Conservation (phyloP, 345 rosid genomes). For the Euphorbia pulcherrima region DNA sequence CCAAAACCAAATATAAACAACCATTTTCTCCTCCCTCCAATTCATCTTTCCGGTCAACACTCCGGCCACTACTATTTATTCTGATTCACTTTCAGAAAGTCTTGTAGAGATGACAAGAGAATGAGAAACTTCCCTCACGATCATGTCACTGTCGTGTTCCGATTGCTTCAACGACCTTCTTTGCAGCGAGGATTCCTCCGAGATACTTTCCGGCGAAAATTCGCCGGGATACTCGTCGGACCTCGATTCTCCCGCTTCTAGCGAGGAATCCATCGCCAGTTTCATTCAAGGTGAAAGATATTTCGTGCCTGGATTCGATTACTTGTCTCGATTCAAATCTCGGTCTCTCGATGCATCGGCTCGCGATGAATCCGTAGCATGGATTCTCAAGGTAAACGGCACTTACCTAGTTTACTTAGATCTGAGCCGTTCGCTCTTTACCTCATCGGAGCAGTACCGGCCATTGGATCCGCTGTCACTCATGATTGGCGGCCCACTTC, state of each 20-base stretch:
- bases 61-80: slow-evolving; percentile 9
- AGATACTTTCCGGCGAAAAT: slow-evolving; percentile 54
- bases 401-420: neutral
- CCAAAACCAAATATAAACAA: slow-evolving; percentile 10
- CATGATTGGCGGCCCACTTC: neutral
- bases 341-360: slow-evolving; percentile 76
- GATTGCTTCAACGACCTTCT: slow-evolving; percentile 65
- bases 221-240: slow-evolving; percentile 67
- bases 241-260: slow-evolving; percentile 39
- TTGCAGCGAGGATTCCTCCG: slow-evolving; percentile 70
- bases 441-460: neutral
- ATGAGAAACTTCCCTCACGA: slow-evolving; percentile 30
- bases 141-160: slow-evolving; percentile 56
- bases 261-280: slow-evolving; percentile 61
- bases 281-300: slow-evolving; percentile 64
- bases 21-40: slow-evolving; percentile 6
- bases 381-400: slow-evolving; percentile 79
- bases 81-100: too few species aligned
- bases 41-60: neutral
- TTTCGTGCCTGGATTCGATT: slow-evolving; percentile 88
- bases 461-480: slow-evolving; percentile 12
- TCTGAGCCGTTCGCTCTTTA: slow-evolving; percentile 1
- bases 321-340: slow-evolving; percentile 63
- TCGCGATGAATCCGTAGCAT: slow-evolving; percentile 82
- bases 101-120: slow-evolving; percentile 32